Conservation (phyloP, 2,329 filamentous ascomycete species). For the Proliferodiscus dingleyae region DNA sequence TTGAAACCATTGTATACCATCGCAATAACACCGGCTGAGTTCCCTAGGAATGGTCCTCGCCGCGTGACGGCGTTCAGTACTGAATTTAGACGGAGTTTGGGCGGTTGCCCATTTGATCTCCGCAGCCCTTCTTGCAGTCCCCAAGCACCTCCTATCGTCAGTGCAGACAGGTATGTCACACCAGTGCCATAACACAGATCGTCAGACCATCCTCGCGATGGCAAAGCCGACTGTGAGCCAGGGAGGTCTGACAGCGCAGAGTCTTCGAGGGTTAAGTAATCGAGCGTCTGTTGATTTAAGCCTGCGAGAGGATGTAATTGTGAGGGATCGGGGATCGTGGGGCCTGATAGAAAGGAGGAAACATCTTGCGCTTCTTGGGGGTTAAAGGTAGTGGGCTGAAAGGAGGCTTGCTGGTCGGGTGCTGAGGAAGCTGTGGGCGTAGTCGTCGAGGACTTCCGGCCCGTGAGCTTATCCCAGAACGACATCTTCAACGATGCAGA, state of each 20-base stretch:
- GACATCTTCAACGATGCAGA: slow-evolving; percentile 29
- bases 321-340: slow-evolving; percentile 77
- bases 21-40: slow-evolving; percentile 91
- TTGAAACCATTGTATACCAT: slow-evolving; percentile 95
- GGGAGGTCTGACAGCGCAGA: slow-evolving; percentile 81
- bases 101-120: slow-evolving; percentile 70
- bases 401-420: slow-evolving; percentile 32
- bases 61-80: slow-evolving; percentile 92
- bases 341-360: slow-evolving; percentile 75
- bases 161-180: slow-evolving; percentile 83
- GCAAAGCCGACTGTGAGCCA: slow-evolving; percentile 79
- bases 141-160: slow-evolving; percentile 85
- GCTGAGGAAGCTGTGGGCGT: slow-evolving; percentile 13
- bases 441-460: slow-evolving; percentile 31
- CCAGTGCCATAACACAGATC: slow-evolving; percentile 97
- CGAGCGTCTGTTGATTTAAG: slow-evolving; percentile 85
- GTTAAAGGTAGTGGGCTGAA: slow-evolving; percentile 59
- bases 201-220: slow-evolving; percentile 94
- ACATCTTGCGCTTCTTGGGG: slow-evolving; percentile 72
- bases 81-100: slow-evolving; percentile 88
- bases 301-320: slow-evolving; percentile 90
- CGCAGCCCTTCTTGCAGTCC: slow-evolving; percentile 85
- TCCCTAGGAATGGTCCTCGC: slow-evolving; percentile 89
- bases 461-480: slow-evolving; percentile 36
- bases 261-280: slow-evolving; percentile 94